Evolutionary conservation across 2,329 filamentous ascomycete species (phyloP).

Genomic region (Exophiala sp.): DNA sequence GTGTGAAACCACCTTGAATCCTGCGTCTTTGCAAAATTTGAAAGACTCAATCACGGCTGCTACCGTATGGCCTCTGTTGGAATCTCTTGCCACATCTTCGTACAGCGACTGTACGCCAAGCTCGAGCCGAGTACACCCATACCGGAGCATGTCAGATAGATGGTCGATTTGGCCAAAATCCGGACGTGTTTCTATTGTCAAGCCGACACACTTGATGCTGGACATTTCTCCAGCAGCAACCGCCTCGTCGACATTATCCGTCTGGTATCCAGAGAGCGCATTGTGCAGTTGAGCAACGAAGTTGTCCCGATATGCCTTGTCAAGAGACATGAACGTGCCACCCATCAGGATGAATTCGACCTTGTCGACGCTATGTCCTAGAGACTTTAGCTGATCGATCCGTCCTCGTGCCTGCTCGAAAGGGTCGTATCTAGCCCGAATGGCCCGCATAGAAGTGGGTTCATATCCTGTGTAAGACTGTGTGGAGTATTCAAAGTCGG

Average conservation of each 20-base stretch:
- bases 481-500: constrained; percentile 98
- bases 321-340: constrained; percentile 96
- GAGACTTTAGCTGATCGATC: constrained; percentile 91
- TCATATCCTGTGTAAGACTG: constrained; percentile 99
- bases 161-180: constrained; percentile 98
- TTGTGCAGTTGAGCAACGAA: constrained; percentile 98
- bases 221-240: constrained; percentile 94
- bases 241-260: constrained; percentile 89
- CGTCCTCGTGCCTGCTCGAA: constrained; percentile 95
- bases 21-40: constrained; percentile 93
- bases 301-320: constrained; percentile 81
- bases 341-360: constrained; percentile 99
- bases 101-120: constrained; percentile 96
- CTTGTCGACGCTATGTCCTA: constrained; percentile 97
- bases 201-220: constrained; percentile 95
- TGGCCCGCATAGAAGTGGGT: constrained; percentile 96
- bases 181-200: constrained; percentile 95
- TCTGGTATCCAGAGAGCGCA: constrained; percentile 92
- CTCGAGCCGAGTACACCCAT: constrained; percentile 91
- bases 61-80: constrained; percentile 94
- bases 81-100: constrained; percentile 96
- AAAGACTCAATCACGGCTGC: constrained; percentile 95
- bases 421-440: constrained; percentile 92
- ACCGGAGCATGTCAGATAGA: constrained; percentile 92
- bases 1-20: constrained; percentile 97